Base-by-base conservation (phyloP, 495 filamentous ascomycete species). In the Penicillium goetzii region DNA sequence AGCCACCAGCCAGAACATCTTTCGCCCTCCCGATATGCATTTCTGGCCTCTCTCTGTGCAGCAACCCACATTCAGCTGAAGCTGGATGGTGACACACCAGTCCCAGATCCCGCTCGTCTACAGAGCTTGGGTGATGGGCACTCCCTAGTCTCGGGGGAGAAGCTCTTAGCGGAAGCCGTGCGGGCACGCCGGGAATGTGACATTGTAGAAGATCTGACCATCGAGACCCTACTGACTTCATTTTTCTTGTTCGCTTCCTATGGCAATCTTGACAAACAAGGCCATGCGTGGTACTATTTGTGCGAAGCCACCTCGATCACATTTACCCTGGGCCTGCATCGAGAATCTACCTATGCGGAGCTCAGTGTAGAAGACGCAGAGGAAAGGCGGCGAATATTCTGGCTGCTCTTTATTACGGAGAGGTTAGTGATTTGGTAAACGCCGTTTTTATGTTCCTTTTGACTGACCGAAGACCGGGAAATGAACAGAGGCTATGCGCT, bases 31-130 rank as follows among this genome's bases (percentile, higher is more conserved):
- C 84, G 89, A 14, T 96, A 97, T 76, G 92, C 91, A 51, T 85
- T 96, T 40, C 73, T 97, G 40, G 86, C 86, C 3, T 87, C 92
- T 8, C 75, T 97, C 3, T 95, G 90, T 69, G 90, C 90, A 1
- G 93, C 90, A 68, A 92, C 93, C 68, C 86, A 93, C 79, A 91
- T 95, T 23, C 92, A 96, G 69, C 88, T 94, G 43, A 78, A 81
- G 19, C 63, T 86, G 0, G 78, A 85, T 79, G 82, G 79, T 4
- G 78, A 85, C 28, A 83, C 84, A 0, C 73, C 79, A 7, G 79
- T 79, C 30, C 79, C 88, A 53, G 83, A 84, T 51, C 79, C 84
- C 23, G 76, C 75, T 32, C 84, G 84, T 56, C 76, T 78, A 64
- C 76, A 84, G 72, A 80, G 81, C 30, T 40, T 71, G 2, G 84